A percentile compares a stretch with the other conserved stretches of the same genome.
These are phyloP conservation scores for Aspergillus vadensis DNA, from an alignment of 2,329 filamentous ascomycete species.

Conservation along the genomic window DNA sequence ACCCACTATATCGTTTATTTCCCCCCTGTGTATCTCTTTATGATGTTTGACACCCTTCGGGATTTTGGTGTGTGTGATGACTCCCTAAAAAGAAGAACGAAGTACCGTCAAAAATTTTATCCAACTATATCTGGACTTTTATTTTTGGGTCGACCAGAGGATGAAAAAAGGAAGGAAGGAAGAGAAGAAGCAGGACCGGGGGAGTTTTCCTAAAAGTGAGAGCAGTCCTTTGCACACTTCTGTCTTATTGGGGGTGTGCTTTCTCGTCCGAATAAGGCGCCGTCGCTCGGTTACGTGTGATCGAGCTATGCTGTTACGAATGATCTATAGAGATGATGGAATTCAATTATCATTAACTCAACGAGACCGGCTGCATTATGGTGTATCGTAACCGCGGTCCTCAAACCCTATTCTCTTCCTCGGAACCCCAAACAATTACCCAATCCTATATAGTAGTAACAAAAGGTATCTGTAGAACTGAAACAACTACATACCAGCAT, in stretches of 20 bases:
- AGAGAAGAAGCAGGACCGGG: not conserved
- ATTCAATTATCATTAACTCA: constrained; percentile 14
- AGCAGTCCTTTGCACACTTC: not conserved
- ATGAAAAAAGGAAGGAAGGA: not conserved
- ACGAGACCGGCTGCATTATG: no score
- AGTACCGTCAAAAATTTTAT: constrained; percentile 6
- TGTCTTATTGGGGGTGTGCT: not conserved
- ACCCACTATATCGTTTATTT: constrained; percentile 12
- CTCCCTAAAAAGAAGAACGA: constrained; percentile 3
- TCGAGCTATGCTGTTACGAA: constrained; percentile 45
- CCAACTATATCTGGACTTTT: constrained; percentile 5
- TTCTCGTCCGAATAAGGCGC: not conserved
- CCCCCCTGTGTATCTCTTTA: constrained; percentile 12
- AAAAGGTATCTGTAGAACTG: not conserved
- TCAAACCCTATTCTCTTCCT: not conserved
- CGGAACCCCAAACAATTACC: not conserved
- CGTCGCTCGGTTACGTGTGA: constrained; percentile 20
- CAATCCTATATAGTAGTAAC: not conserved
- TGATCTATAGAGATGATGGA: constrained; percentile 45
- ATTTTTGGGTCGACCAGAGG: not conserved
- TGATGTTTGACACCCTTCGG: constrained; percentile 19
- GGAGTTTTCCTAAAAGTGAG: not conserved
- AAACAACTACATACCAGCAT: not conserved
- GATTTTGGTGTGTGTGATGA: constrained; percentile 11
- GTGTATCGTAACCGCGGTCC: no score